phyloP scores from a whole-genome alignment of 2,329 filamentous ascomycete genomes.

The Neonectria magnoliae region DNA sequence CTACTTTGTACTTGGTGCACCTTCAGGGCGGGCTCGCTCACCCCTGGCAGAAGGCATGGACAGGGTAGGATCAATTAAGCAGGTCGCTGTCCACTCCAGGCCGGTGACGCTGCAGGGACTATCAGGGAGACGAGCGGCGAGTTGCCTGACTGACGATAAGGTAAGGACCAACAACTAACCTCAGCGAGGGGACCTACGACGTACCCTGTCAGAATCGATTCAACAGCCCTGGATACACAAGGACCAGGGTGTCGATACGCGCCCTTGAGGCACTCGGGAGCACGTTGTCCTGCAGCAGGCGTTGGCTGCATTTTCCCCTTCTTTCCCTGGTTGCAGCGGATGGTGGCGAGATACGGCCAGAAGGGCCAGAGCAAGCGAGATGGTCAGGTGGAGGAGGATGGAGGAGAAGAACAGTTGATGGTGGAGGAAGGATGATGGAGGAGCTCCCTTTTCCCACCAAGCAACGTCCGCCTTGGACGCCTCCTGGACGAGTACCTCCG shows the following conservation, averaged over 20 bases:
- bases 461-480: slow-evolving; percentile 9
- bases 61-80: neutral
- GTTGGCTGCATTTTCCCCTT: slow-evolving; percentile 17
- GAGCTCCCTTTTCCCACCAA: slow-evolving; percentile 27
- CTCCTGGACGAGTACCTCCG: neutral
- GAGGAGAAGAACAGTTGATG: slow-evolving; percentile 1
- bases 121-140: neutral
- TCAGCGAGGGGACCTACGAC: no score
- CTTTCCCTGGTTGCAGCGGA: neutral
- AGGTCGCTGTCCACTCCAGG: neutral
- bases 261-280: neutral
- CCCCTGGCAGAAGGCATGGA: neutral
- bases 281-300: slow-evolving; percentile 13
- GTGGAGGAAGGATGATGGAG: neutral
- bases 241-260: slow-evolving; percentile 16
- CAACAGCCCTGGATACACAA: slow-evolving; percentile 26
- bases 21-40: neutral
- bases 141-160: slow-evolving; percentile 7
- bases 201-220: slow-evolving; percentile 11
- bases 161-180: slow-evolving; percentile 1
- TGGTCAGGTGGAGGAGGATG: slow-evolving; percentile 15
- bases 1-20: neutral
- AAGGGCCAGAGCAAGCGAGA: slow-evolving; percentile 1
- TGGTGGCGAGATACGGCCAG: neutral
- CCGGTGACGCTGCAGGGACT: neutral